Evolutionary conservation across 2,329 filamentous ascomycete genomes (phyloP).

Genomic region (Cladophialophora immunda): DNA sequence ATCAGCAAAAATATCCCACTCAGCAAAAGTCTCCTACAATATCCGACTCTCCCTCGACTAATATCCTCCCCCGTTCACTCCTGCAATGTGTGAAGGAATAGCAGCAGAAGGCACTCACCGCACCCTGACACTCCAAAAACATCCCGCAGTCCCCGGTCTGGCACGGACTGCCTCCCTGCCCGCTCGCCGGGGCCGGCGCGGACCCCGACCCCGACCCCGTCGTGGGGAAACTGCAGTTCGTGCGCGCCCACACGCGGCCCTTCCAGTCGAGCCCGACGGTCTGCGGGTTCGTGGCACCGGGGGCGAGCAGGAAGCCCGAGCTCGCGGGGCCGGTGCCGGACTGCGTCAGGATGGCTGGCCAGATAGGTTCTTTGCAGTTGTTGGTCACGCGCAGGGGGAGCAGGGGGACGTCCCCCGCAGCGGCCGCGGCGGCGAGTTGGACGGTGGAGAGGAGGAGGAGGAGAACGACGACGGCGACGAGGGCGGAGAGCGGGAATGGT

Average conservation of each 20-base stretch:
- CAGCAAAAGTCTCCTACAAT: background rate
- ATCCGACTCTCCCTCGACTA: too few species aligned
- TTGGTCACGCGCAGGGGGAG: conserved; percentile 75
- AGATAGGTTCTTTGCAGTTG: conserved; percentile 74
- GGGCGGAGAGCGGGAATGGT: background rate
- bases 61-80: too few species aligned
- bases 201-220: conserved; percentile 62
- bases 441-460: conserved; percentile 13
- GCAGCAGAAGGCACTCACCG: conserved; percentile 60
- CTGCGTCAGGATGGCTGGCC: conserved; percentile 79
- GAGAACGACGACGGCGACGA: too few species aligned
- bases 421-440: background rate
- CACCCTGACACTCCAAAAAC: conserved; percentile 72
- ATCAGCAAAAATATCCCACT: background rate
- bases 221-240: conserved; percentile 78
- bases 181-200: conserved; percentile 47
- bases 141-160: conserved; percentile 79
- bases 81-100: background rate
- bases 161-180: conserved; percentile 67
- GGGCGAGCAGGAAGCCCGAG: conserved; percentile 74
- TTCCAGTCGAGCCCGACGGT: conserved; percentile 79
- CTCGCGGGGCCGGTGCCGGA: conserved; percentile 71
- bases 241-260: conserved; percentile 82
- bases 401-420: conserved; percentile 18
- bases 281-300: conserved; percentile 64